A percentile compares a stretch with the other conserved stretches of the same genome.
phyloP scores from a whole-genome alignment of 371 early-diverging fungal species.

The Mucor plumbeus region DNA sequence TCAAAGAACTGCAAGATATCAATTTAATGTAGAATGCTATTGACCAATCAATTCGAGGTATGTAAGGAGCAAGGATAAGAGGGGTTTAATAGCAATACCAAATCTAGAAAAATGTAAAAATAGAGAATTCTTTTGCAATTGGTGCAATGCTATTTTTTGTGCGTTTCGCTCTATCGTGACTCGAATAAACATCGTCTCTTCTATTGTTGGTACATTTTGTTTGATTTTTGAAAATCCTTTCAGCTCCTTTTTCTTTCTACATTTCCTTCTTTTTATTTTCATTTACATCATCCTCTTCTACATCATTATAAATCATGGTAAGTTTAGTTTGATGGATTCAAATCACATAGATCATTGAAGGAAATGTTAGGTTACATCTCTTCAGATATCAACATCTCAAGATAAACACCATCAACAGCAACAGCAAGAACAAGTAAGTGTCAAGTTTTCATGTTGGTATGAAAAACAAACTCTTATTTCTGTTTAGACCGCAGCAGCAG shows the following conservation, averaged over 20 bases:
- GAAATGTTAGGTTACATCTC: neutral
- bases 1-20: no score
- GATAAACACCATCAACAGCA: neutral
- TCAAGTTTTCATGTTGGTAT: neutral
- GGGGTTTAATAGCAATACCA: neutral
- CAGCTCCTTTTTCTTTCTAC: neutral
- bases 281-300: no score
- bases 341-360: neutral
- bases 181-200: neutral
- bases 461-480: neutral
- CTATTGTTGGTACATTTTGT: neutral
- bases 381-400: neutral
- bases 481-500: constrained; percentile 3
- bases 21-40: neutral
- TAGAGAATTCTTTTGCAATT: neutral
- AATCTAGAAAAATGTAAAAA: neutral
- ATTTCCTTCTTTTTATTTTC: neutral
- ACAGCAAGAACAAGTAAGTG: neutral
- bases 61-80: neutral
- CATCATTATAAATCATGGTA: neutral
- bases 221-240: neutral
- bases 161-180: neutral
- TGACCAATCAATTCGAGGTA: neutral
- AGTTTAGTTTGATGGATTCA: neutral
- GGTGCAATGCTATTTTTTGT: neutral